Conservation (phyloP, 1,284 basidiomycete species). For the Coriolopsis trogii region DNA sequence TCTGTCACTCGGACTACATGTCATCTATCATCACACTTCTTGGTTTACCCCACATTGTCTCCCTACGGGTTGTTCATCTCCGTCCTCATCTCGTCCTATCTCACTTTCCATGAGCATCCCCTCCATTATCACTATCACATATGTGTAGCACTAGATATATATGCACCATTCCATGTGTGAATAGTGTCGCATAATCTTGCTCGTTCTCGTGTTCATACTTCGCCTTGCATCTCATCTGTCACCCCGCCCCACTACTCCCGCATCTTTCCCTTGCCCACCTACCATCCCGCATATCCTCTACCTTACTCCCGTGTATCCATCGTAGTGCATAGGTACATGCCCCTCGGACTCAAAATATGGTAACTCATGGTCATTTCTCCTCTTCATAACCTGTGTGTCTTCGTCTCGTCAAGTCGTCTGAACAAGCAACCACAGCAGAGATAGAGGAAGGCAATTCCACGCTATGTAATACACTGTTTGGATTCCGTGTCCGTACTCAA, state of each 20-base stretch:
- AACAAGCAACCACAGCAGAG: not conserved
- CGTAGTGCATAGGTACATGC: no score
- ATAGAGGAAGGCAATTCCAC: slow-evolving; percentile 2
- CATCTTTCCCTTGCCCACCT: not conserved
- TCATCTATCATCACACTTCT: not conserved
- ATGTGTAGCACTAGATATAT: slow-evolving; percentile 15
- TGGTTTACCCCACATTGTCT: not conserved
- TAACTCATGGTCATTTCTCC: not conserved
- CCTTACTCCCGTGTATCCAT: no score
- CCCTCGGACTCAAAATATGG: not conserved
- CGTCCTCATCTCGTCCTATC: not conserved
- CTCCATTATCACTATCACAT: slow-evolving; percentile 3
- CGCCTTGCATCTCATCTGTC: no score
- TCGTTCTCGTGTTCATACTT: slow-evolving; percentile 2
- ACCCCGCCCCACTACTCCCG: not conserved
- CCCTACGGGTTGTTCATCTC: not conserved
- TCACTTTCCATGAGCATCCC: no score
- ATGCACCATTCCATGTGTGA: not conserved
- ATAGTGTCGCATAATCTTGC: slow-evolving; percentile 8
- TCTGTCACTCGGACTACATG: not conserved
- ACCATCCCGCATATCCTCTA: no score
- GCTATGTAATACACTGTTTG: slow-evolving; percentile 7
- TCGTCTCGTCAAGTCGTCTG: not conserved
- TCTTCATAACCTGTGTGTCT: not conserved
- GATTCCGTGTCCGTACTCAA: not conserved